Conservation (phyloP, 257 asterid species). For the Plantago ovata region DNA sequence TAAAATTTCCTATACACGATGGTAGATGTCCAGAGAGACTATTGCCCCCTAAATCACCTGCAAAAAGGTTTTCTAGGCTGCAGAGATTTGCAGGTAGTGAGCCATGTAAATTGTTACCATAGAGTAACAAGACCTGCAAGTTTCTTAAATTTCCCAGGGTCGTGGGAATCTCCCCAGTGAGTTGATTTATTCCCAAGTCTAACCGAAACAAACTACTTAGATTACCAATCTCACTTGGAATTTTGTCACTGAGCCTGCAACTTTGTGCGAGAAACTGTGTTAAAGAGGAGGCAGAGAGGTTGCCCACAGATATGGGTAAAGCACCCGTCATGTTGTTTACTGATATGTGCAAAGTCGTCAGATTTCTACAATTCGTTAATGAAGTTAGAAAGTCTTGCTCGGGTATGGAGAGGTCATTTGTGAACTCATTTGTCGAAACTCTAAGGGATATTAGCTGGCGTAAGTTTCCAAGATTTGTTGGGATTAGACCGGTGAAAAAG, state of each 20-base stretch:
- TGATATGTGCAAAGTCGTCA: neutral
- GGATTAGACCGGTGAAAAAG: constrained; percentile 21
- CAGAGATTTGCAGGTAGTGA: constrained; percentile 17
- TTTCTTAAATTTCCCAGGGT: constrained; percentile 16
- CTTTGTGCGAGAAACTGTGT: rapidly evolving
- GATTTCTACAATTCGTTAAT: constrained; percentile 7
- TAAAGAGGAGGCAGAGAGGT: constrained; percentile 19
- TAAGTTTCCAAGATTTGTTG: constrained; percentile 16
- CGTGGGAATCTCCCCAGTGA: constrained; percentile 16
- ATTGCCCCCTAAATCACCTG: neutral
- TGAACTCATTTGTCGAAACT: neutral
- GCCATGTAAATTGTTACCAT: constrained; percentile 13
- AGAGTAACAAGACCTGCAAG: neutral
- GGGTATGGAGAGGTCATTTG: constrained; percentile 7
- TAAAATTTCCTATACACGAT: constrained; percentile 15
- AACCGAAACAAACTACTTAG: constrained; percentile 10
- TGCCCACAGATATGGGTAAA: constrained; percentile 20
- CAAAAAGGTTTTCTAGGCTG: constrained; percentile 3
- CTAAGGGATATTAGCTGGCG: constrained; percentile 2
- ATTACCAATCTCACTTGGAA: constrained; percentile 22
- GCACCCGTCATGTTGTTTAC: constrained; percentile 5
- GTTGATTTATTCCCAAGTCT: constrained; percentile 1
- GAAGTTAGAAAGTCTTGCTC: constrained; percentile 19
- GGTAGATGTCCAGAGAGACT: constrained; percentile 16
- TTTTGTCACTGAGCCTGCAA: constrained; percentile 16